Conservation (phyloP, 768 basidiomycete genomes). For the Boletus subcaerulescens region DNA sequence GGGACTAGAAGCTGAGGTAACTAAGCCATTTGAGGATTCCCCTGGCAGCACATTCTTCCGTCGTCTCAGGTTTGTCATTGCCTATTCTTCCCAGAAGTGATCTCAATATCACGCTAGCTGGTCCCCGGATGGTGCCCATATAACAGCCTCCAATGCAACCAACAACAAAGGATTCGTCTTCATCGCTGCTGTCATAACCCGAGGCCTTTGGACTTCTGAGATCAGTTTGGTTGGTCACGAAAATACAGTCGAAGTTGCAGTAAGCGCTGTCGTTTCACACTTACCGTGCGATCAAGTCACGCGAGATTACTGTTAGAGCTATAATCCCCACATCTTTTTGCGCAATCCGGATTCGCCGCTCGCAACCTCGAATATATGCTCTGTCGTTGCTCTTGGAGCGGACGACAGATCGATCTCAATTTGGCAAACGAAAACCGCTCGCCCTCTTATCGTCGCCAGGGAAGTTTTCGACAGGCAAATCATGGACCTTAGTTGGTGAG, state of each 20-base stretch:
- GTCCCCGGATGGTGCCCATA: slow-evolving; percentile 99
- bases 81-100: neutral
- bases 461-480: slow-evolving; percentile 95
- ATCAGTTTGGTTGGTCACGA: slow-evolving; percentile 96
- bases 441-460: slow-evolving; percentile 88
- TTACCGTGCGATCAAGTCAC: slow-evolving; percentile 3
- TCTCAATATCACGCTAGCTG: slow-evolving; percentile 52
- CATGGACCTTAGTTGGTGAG: slow-evolving; percentile 93
- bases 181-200: slow-evolving; percentile 92
- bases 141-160: slow-evolving; percentile 95
- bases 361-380: slow-evolving; percentile 80
- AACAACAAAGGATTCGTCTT: slow-evolving; percentile 96
- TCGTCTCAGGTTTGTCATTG: slow-evolving; percentile 63
- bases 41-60: slow-evolving; percentile 95
- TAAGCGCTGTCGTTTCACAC: slow-evolving; percentile 36
- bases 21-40: slow-evolving; percentile 89
- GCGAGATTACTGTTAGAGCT: slow-evolving; percentile 32
- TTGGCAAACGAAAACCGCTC: slow-evolving; percentile 92
- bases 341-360: slow-evolving; percentile 66
- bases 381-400: slow-evolving; percentile 90
- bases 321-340: slow-evolving; percentile 93
- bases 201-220: slow-evolving; percentile 86
- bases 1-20: slow-evolving; percentile 79
- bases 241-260: slow-evolving; percentile 94
- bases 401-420: slow-evolving; percentile 93